Percentiles rank a stretch among this genome's conserved stretches.
Evolutionary conservation across 352 stramenopile genomes (phyloP).

Genomic region (Saprolegnia diclina): DNA sequence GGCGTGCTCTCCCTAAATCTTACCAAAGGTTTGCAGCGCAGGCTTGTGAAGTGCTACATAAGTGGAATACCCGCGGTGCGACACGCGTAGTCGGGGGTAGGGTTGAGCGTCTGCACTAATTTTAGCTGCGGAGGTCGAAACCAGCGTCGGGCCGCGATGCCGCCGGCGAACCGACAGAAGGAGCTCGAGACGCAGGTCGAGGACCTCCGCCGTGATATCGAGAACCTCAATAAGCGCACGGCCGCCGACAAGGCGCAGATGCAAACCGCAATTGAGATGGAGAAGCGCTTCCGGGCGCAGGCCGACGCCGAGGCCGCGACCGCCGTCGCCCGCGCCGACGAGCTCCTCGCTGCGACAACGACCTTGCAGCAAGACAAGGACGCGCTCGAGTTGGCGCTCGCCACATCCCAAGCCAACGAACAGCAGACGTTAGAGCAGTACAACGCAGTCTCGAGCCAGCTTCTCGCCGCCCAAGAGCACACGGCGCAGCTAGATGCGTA

Average conservation of each 20-base stretch:
- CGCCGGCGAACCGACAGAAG: slow-evolving; percentile 24
- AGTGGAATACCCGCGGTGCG: too few species aligned
- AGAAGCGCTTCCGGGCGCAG: slow-evolving; percentile 33
- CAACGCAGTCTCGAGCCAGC: slow-evolving; percentile 16
- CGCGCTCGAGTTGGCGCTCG: slow-evolving; percentile 17
- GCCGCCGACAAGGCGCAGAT: slow-evolving; percentile 74
- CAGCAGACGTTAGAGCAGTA: slow-evolving; percentile 25
- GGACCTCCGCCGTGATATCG: slow-evolving; percentile 44
- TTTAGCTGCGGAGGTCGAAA: neutral
- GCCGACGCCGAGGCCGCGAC: neutral
- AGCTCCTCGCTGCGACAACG: slow-evolving; percentile 18
- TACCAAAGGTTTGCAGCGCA: too few species aligned
- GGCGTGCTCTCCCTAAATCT: neutral
- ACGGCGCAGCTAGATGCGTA: neutral
- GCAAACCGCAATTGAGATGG: slow-evolving; percentile 63
- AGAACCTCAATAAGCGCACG: slow-evolving; percentile 55
- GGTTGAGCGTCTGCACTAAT: neutral
- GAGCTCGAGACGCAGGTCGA: slow-evolving; percentile 39
- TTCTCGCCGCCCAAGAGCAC: slow-evolving; percentile 3
- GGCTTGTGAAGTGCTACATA: too few species aligned
- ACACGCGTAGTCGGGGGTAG: too few species aligned
- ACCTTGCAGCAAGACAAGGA: slow-evolving; percentile 28
- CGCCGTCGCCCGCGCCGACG: slow-evolving; percentile 11
- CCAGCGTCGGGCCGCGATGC: neutral
- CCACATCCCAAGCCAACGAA: slow-evolving; percentile 19